Base-by-base conservation (phyloP, 345 rosid genomes). In the Lumnitzera littorea region DNA sequence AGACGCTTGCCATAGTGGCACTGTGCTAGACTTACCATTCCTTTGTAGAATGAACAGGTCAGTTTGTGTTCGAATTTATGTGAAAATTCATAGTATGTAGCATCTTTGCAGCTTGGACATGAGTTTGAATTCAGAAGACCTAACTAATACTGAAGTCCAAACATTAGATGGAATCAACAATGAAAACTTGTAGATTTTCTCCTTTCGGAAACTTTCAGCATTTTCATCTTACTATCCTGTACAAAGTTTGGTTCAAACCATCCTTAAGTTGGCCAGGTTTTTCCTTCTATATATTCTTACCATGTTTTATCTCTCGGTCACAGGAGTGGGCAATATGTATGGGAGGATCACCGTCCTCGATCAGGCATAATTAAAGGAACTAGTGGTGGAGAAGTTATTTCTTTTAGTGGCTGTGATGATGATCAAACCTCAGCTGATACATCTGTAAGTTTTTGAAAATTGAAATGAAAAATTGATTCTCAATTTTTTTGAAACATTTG, bases 1-100 rank as follows among this genome's bases (percentile, higher is more conserved):
- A 47, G 95, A 91, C 63, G 87, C 95, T 65, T 89, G 96, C 72
- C 95, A 86, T 55, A 89, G 98, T 51, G 98, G 95, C 65, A 91
- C 96, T 11, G 87, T 87, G 5, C 72, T 91, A 27, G 96, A 91
- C 78, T 76, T 91, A 63, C 83, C 91, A 2, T 91, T 63, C 76
- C 87, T 89, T 43, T 86, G 98, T 70, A 74, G 95, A 77, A 91
- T 89, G 95, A 60, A 64, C 78, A 79, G 96, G 96, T 86, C 61
- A 47, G 31, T 55, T 60, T 25, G 58, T 59, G n/a, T 53, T 20
- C 51, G 7, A 43, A 24, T 4, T 50, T 15, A 14, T 61, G 53
- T 17, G 9, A 48, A 25, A 48, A 29, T 47, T 12, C 25, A 16
- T 23, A 48, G 57, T 29, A 43, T 55, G 29, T 47, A 15, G 7